Base-by-base conservation (phyloP, 108 stramenopile species). In the Seminavis robusta region DNA sequence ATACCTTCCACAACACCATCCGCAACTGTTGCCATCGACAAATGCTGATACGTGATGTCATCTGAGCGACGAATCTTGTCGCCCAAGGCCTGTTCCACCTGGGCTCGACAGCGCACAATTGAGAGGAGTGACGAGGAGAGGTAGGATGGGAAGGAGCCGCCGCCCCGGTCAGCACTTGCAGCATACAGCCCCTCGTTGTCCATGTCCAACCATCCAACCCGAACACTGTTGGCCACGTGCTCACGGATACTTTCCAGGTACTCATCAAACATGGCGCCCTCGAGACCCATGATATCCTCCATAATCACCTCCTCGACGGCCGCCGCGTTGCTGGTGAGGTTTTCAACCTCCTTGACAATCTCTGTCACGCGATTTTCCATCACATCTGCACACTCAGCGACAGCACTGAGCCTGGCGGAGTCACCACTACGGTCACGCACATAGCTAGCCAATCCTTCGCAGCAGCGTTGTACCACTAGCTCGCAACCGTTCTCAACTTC, bases 401-500 rank as follows among this genome's bases (percentile, higher is more conserved):
- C 87, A 27, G 88, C 91, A 28, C 81, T 81, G n/a, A 93, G 69
- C 32, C 91, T 68, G 33, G 88, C 85, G 8, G 76, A 65, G 61
- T 89, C 91, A 27, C 86, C 88, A n/a, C n/a, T n/a, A 30, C 88
- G 69, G 39, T 93, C 91, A 33, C 86, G 67, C 16, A 93, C 88
- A 49, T 93, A 93, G 23, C 66, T 79, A 21, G 83, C 79, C 19
- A 93, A 59, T 20, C 91, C 91, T 55, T 93, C 91, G 56, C 91
- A 93, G 31, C 88, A 87, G 27, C 81, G 84, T 32, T 79, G 76
- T 36, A 85, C 73, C 9, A 89, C 91, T 29, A 89, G 66, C 43
- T 87, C 73, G 48, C 87, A 89, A 5, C 91, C 87, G 63, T 87
- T 89, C 40, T 93, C 91, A 10, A 93, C 76, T 62, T 93, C 91